These are phyloP conservation scores for Corylus americana DNA, from an alignment of 306 rosid genomes.

Conservation along the genomic window DNA sequence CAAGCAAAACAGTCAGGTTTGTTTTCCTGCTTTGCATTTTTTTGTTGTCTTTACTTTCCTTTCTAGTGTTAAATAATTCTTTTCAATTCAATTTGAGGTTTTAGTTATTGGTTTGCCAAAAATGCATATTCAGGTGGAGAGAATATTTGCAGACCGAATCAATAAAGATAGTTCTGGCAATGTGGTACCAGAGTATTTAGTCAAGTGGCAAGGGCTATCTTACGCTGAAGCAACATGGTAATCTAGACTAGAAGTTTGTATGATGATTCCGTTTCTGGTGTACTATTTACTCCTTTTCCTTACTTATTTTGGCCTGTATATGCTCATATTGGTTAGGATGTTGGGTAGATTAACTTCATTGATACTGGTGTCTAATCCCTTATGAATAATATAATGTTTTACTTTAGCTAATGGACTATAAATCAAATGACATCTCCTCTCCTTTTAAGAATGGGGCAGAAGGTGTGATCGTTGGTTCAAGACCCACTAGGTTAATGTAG, in stretches of 20 bases:
- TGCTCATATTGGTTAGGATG: not conserved
- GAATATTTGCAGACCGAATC: conserved; percentile 87
- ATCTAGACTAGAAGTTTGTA: conserved; percentile 18
- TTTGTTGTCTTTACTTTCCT: conserved; percentile 1
- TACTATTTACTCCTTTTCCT: not conserved
- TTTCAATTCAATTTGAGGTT: not conserved
- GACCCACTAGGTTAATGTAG: not conserved
- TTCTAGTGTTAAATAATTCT: not conserved
- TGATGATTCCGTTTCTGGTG: conserved; percentile 8
- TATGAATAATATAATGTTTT: not conserved
- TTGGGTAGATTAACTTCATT: not conserved
- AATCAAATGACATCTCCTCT: not conserved
- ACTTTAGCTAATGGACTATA: not conserved
- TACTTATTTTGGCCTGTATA: not conserved
- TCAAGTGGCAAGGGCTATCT: conserved; percentile 99
- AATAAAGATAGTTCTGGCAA: conserved; percentile 70
- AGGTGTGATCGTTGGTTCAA: not conserved
- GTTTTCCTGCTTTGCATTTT: conserved; percentile 27
- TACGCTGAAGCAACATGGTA: conserved; percentile 99
- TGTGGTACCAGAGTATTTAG: conserved; percentile 87
- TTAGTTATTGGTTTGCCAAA: conserved; percentile 24
- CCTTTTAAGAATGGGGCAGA: not conserved
- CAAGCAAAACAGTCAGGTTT: conserved; percentile 97
- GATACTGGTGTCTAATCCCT: not conserved
- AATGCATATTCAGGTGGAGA: conserved; percentile 71